Conservation (phyloP, 805 yeast species). For the Metschnikowia picachoensis region DNA sequence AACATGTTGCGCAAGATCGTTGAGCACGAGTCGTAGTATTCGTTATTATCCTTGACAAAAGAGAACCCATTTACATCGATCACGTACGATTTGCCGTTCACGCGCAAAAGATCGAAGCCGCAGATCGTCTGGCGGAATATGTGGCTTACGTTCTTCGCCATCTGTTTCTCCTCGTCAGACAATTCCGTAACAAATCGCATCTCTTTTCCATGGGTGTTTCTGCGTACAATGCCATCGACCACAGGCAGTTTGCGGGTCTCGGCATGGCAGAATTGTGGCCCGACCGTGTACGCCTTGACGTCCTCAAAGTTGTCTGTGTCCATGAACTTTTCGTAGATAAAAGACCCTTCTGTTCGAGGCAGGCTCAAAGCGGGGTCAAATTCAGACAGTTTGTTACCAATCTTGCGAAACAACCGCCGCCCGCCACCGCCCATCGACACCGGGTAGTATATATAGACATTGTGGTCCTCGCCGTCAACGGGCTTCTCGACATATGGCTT, state of each 20-base stretch:
- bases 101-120: constrained; percentile 92
- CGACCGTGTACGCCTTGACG: constrained; percentile 97
- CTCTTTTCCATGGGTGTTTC: constrained; percentile 97
- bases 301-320: constrained; percentile 98
- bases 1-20: constrained; percentile 73
- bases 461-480: constrained; percentile 98
- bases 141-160: constrained; percentile 73
- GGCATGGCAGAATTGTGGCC: constrained; percentile 88
- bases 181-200: constrained; percentile 84
- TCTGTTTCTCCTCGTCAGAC: constrained; percentile 65
- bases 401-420: constrained; percentile 85
- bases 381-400: constrained; percentile 95
- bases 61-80: constrained; percentile 98
- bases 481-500: constrained; percentile 99
- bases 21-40: constrained; percentile 82
- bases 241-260: constrained; percentile 98
- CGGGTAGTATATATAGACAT: constrained; percentile 88
- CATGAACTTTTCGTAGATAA: constrained; percentile 90
- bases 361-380: constrained; percentile 73
- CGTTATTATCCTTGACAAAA: constrained; percentile 87
- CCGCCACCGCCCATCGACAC: constrained; percentile 96
- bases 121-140: constrained; percentile 91
- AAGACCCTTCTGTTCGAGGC: constrained; percentile 90
- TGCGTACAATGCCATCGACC: constrained; percentile 96
- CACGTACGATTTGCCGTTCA: constrained; percentile 81